A percentile compares a stretch with the other conserved stretches of the same genome.
Evolutionary conservation across 345 rosid genomes (phyloP).

Genomic region (Dipteronia dyeriana): DNA sequence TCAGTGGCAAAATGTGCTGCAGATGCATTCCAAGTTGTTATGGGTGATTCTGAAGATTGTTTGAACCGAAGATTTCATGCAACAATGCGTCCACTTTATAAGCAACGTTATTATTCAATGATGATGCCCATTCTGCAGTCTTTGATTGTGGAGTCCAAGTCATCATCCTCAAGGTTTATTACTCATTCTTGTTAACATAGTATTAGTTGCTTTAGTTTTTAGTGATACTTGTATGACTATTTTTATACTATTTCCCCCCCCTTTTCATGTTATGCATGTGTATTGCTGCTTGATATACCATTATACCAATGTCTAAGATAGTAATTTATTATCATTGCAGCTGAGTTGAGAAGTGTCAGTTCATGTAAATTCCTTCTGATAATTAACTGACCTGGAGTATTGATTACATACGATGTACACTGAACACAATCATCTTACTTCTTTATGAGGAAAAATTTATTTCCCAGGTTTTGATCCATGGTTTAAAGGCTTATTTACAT

Average conservation of each 20-base stretch:
- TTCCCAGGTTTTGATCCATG: background rate
- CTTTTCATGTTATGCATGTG: background rate
- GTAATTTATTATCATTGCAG: conserved; percentile 3
- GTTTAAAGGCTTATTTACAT: background rate
- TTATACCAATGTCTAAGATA: background rate
- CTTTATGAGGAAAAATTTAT: background rate
- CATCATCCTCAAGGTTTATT: conserved; percentile 58
- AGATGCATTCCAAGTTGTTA: conserved; percentile 78
- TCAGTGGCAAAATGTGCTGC: conserved; percentile 67
- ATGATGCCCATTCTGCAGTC: conserved; percentile 70
- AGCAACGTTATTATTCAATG: conserved; percentile 78
- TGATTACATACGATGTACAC: background rate
- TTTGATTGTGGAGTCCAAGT: conserved; percentile 49
- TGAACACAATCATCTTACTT: background rate
- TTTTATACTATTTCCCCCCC: background rate
- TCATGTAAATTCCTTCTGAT: background rate
- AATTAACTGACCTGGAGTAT: background rate
- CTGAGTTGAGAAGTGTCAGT: background rate
- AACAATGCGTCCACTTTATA: conserved; percentile 78
- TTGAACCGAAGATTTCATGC: conserved; percentile 74
- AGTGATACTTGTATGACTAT: background rate
- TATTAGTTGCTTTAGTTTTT: background rate
- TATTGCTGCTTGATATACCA: conserved; percentile 14
- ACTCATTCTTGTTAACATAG: background rate
- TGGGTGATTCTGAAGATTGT: conserved; percentile 74